Conservation (phyloP, 352 stramenopile species). For the Phytophthora sansomeana region DNA sequence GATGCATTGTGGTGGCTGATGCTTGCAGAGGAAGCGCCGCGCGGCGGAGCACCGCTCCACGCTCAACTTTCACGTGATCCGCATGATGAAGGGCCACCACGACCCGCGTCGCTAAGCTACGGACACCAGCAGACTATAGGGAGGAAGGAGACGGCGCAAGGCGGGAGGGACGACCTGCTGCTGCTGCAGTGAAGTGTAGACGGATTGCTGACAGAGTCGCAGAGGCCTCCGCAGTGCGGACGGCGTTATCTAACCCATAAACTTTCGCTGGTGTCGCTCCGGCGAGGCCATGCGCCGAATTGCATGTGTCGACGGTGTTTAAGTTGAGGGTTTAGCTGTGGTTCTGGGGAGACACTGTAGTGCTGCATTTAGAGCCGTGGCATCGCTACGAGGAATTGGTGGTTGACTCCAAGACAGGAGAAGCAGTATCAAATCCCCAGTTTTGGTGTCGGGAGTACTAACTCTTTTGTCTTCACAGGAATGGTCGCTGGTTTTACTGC, state of each 20-base stretch:
- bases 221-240: constrained; percentile 2
- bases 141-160: neutral
- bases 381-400: neutral
- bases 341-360: too few species aligned
- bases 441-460: too few species aligned
- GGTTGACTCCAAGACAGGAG: too few species aligned
- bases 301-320: constrained; percentile 13
- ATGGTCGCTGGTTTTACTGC: too few species aligned
- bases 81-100: constrained; percentile 85
- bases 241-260: constrained; percentile 32
- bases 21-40: constrained; percentile 58
- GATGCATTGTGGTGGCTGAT: neutral
- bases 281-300: constrained; percentile 11
- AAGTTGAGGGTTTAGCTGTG: neutral
- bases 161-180: neutral
- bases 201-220: constrained; percentile 5
- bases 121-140: constrained; percentile 1
- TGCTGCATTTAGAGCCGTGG: neutral
- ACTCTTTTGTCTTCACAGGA: too few species aligned
- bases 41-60: constrained; percentile 81
- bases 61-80: constrained; percentile 90
- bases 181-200: constrained; percentile 13
- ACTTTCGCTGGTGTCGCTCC: constrained; percentile 19
- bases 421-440: too few species aligned
- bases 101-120: constrained; percentile 31